Percentiles rank a stretch among this genome's conserved stretches.
Evolutionary conservation across 331 rosid genomes (phyloP).

Genomic region (Arachis monticola): DNA sequence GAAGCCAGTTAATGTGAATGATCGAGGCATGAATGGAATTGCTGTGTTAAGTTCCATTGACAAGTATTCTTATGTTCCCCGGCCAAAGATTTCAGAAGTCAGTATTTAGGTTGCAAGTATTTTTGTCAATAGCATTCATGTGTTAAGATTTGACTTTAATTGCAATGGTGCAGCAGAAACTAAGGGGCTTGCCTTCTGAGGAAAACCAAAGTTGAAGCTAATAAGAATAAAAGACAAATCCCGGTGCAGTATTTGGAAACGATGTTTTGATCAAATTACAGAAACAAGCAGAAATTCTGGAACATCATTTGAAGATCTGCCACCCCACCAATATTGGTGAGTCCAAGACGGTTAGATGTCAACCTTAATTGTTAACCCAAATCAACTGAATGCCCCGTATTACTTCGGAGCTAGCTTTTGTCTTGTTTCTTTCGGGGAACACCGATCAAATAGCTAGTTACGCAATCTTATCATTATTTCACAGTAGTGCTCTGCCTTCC

Average conservation of each 20-base stretch:
- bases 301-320: slow-evolving; percentile 21
- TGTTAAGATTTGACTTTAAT: slow-evolving; percentile 33
- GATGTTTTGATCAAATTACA: slow-evolving; percentile 20
- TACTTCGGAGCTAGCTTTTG: slow-evolving; percentile 20
- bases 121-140: slow-evolving; percentile 32
- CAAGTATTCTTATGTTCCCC: slow-evolving; percentile 48
- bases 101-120: slow-evolving; percentile 26
- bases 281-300: background rate
- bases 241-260: slow-evolving; percentile 25
- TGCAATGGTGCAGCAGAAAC: slow-evolving; percentile 56
- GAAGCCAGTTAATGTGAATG: slow-evolving; percentile 39
- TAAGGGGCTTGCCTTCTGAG: slow-evolving; percentile 36
- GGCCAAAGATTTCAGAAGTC: slow-evolving; percentile 50
- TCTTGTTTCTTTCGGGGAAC: background rate
- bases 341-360: background rate
- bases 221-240: slow-evolving; percentile 16
- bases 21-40: slow-evolving; percentile 40
- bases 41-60: slow-evolving; percentile 56
- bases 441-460: slow-evolving; percentile 8
- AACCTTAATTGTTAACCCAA: background rate
- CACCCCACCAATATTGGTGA: slow-evolving; percentile 3
- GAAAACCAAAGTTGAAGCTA: slow-evolving; percentile 34
- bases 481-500: background rate
- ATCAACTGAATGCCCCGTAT: background rate
- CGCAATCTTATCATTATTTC: background rate